These are phyloP conservation scores for Eucalyptus sideroxylon DNA, from an alignment of 345 rosid genomes.

Conservation along the genomic window DNA sequence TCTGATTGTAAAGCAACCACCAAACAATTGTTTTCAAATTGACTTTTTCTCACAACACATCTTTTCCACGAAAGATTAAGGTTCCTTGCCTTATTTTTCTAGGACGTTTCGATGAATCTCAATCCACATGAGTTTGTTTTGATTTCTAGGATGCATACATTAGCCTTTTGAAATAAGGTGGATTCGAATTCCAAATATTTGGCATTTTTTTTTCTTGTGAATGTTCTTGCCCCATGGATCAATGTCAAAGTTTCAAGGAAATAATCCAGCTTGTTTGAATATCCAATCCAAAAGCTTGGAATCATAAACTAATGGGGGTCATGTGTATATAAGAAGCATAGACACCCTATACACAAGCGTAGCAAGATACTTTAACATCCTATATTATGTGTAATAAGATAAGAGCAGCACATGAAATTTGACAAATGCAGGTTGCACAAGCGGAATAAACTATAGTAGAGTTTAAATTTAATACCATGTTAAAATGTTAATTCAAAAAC, in stretches of 20 bases:
- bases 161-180: not conserved
- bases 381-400: not conserved
- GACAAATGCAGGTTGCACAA: accelerated
- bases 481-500: not conserved
- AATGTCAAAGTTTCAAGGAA: not conserved
- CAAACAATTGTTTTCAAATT: not conserved
- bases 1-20: not conserved
- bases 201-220: not conserved
- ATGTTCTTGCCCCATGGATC: not conserved
- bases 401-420: not conserved
- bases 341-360: accelerated
- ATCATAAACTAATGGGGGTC: not conserved
- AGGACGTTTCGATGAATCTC: not conserved
- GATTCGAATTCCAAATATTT: not conserved
- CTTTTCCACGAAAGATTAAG: not conserved
- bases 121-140: not conserved
- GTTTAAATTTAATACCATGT: not conserved
- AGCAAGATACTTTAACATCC: not conserved
- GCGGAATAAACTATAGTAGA: not conserved
- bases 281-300: not conserved
- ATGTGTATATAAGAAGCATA: not conserved
- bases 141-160: not conserved
- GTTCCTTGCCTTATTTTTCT: not conserved
- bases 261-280: not conserved
- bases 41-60: not conserved